Base-by-base conservation (phyloP, 805 yeast genomes). In the Cyberlindnera nakhonratchasimensis region DNA sequence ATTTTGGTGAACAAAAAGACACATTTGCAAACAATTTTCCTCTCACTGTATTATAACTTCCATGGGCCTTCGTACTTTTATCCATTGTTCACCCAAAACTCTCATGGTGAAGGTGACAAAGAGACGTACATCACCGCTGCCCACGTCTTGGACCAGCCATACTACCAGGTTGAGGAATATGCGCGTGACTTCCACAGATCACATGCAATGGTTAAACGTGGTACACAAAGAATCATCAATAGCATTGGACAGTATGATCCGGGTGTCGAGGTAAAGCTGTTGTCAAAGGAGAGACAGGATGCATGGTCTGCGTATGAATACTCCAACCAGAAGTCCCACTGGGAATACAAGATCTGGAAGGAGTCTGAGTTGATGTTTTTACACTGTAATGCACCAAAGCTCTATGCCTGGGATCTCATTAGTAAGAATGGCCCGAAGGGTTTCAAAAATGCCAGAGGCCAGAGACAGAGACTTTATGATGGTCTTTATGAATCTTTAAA, bases 21-120 rank as follows among this genome's bases (percentile, higher is more conserved):
- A 1, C 85, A 79, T 52, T 52, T 76, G 40, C 69, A 67, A 42
- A 75, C 82, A 0, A 57, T 79, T 34, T 58, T 79, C 28, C 58
- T 79, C 34, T 65, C 79, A 3, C 63, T 75, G 29, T 80, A 78
- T 61, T 80, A 80, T 56, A 79, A 80, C 51, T 62, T 77, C 6
- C 63, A 60, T 55, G 86, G 86, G 0, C 84, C 84, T 0, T 57
- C 70, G 10, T 75, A 66, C 57, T 80, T 73, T 55, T 79, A 79
- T 53, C 84, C 83, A 12, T 60, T 80, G 37, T 65, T 80, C 50
- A 71, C 82, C 0, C 85, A 80, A 54, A 82, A 82, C 4, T 68
- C 77, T 19, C 80, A 82, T 1, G 84, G 84, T 7, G 79, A 79
- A 59, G 83, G 84, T 29, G 85, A 80, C 52, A 79, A 79, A 50